Evolutionary conservation across 2,329 filamentous ascomycete genomes (phyloP).

Genomic region (Ophiostoma quercus): DNA sequence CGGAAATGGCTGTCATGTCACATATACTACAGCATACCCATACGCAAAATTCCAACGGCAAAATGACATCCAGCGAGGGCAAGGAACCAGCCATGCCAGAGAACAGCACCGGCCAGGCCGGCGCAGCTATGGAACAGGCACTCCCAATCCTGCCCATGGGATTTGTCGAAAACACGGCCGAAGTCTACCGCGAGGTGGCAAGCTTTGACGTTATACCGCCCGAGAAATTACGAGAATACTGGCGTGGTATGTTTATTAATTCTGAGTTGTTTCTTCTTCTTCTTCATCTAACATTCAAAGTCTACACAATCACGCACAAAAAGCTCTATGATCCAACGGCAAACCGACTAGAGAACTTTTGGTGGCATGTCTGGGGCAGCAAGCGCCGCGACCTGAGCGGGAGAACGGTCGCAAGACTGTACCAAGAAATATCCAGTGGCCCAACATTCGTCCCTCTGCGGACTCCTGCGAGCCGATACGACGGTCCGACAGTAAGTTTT

Average conservation of each 20-base stretch:
- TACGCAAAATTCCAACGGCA: not conserved
- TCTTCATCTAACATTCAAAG: constrained; percentile 34
- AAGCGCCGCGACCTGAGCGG: constrained; percentile 50
- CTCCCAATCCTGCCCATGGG: constrained; percentile 52
- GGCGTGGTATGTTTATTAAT: constrained; percentile 45
- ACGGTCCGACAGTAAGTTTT: constrained; percentile 44
- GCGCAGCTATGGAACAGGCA: constrained; percentile 17
- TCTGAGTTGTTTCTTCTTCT: too few relatives aligned
- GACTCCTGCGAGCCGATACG: constrained; percentile 50
- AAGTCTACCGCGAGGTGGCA: constrained; percentile 52
- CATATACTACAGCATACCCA: not conserved
- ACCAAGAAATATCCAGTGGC: constrained; percentile 53
- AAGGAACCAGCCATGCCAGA: not conserved
- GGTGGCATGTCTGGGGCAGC: constrained; percentile 62
- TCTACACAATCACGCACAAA: constrained; percentile 57
- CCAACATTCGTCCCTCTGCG: constrained; percentile 52
- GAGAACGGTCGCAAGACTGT: constrained; percentile 50
- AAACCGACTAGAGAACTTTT: constrained; percentile 58
- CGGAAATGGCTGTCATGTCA: not conserved
- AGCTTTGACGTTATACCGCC: constrained; percentile 46
- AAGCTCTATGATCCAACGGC: constrained; percentile 58
- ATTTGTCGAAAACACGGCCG: constrained; percentile 50
- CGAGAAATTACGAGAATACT: constrained; percentile 52
- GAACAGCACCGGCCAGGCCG: not conserved
- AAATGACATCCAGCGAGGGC: not conserved